Percentiles rank a stretch among this genome's conserved stretches.
These are phyloP conservation scores for Diaporthe longicolla DNA, from an alignment of 2,329 filamentous ascomycete species.

Conservation along the genomic window DNA sequence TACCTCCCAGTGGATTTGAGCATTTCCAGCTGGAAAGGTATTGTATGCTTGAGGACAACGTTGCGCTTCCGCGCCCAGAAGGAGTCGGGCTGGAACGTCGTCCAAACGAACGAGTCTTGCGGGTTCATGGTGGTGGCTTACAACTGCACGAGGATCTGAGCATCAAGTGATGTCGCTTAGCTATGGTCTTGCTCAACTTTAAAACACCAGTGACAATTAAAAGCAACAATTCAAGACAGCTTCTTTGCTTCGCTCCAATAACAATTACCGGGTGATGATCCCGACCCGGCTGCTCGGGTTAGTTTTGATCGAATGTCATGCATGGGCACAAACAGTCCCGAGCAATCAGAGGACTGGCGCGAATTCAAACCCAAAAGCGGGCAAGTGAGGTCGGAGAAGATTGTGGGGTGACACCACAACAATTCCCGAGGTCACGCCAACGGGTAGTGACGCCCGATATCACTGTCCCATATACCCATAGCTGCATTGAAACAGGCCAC, in stretches of 20 bases:
- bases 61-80: slow-evolving; percentile 40
- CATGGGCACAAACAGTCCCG: not conserved
- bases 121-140: slow-evolving; percentile 27
- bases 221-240: not conserved
- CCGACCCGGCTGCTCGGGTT: slow-evolving; percentile 20
- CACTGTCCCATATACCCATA: not conserved
- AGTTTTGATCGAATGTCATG: not conserved
- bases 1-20: slow-evolving; percentile 63
- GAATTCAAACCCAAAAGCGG: not conserved
- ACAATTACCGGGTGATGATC: slow-evolving; percentile 7
- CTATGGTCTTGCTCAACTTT: not conserved
- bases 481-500: not conserved
- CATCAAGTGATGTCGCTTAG: not conserved
- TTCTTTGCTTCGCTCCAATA: not conserved
- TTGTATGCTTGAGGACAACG: slow-evolving; percentile 36
- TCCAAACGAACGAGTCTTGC: slow-evolving; percentile 38
- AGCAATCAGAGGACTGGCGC: not conserved
- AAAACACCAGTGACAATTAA: not conserved
- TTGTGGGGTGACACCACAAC: slow-evolving; percentile 33
- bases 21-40: slow-evolving; percentile 40
- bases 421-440: not conserved
- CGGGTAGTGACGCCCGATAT: not conserved
- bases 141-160: not conserved
- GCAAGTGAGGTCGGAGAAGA: slow-evolving; percentile 16
- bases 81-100: slow-evolving; percentile 32